Percentiles rank a stretch among this genome's conserved stretches.
phyloP scores from a whole-genome alignment of 306 rosid genomes.

The Lablab purpureus region DNA sequence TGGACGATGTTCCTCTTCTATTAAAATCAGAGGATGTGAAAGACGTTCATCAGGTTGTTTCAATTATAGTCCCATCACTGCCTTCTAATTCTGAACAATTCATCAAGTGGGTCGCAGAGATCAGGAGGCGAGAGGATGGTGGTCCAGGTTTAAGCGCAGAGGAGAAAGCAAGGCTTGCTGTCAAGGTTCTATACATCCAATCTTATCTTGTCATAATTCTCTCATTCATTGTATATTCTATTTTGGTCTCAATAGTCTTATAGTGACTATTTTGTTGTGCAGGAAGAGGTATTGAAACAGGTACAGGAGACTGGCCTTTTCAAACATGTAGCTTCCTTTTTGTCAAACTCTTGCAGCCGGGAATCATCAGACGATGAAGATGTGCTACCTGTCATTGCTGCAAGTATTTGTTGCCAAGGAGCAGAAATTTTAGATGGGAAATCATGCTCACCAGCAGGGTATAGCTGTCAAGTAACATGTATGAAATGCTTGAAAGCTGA shows the following conservation, averaged over 20 bases:
- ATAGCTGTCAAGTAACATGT: slow-evolving; percentile 79
- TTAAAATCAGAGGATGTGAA: slow-evolving; percentile 69
- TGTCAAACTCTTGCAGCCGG: slow-evolving; percentile 57
- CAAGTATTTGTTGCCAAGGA: slow-evolving; percentile 89
- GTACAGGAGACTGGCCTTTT: slow-evolving; percentile 83
- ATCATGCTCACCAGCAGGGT: slow-evolving; percentile 49
- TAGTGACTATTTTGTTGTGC: slow-evolving; percentile 40
- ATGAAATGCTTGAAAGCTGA: slow-evolving; percentile 68
- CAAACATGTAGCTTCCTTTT: slow-evolving; percentile 68
- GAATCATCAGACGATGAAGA: slow-evolving; percentile 45
- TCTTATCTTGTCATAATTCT: slow-evolving; percentile 34
- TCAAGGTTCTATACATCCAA: slow-evolving; percentile 68
- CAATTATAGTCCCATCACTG: slow-evolving; percentile 65
- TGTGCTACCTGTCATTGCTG: slow-evolving; percentile 73
- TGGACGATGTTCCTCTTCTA: slow-evolving; percentile 82
- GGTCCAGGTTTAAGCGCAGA: slow-evolving; percentile 73
- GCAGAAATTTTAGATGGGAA: slow-evolving; percentile 81
- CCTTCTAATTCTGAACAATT: slow-evolving; percentile 88
- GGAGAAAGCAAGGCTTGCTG: slow-evolving; percentile 82
- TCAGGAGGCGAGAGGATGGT: slow-evolving; percentile 85
- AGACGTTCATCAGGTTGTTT: slow-evolving; percentile 67
- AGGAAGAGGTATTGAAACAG: slow-evolving; percentile 86
- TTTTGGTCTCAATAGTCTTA: background rate
- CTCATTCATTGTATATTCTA: slow-evolving; percentile 5
- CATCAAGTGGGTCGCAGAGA: slow-evolving; percentile 94